Conservation (phyloP, 2,329 filamentous ascomycete genomes). For the Trichoderma atroviride region DNA sequence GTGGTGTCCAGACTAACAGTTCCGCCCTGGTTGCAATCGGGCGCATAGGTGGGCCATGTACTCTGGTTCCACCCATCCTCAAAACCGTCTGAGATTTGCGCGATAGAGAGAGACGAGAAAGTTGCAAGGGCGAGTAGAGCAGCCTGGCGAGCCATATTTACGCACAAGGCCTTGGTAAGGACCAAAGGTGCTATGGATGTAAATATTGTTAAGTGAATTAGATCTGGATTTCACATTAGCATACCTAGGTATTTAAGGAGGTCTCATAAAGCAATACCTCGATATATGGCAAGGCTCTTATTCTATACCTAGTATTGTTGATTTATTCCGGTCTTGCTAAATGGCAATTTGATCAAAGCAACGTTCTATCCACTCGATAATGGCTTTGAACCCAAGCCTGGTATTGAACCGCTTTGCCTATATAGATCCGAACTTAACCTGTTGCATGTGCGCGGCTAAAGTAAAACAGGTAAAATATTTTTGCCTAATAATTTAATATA, state of each 20-base stretch:
- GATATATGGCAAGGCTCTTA: not conserved
- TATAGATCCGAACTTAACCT: conserved; percentile 6
- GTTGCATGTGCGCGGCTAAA: conserved; percentile 11
- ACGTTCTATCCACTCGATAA: not conserved
- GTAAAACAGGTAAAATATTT: not conserved
- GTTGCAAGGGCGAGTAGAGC: conserved; percentile 11
- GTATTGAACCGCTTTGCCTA: conserved; percentile 13
- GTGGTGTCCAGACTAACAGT: conserved; percentile 20
- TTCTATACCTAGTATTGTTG: not conserved
- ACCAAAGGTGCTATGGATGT: not conserved
- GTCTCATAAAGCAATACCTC: not conserved
- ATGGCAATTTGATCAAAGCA: conserved; percentile 2
- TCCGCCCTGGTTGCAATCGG: conserved; percentile 18
- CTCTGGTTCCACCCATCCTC: conserved; percentile 18
- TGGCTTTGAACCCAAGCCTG: not conserved
- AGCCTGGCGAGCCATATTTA: conserved; percentile 7
- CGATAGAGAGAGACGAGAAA: not conserved
- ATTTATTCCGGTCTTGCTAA: conserved; percentile 2
- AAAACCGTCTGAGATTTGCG: conserved; percentile 19
- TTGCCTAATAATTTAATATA: conserved; percentile 10
- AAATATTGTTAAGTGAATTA: not conserved
- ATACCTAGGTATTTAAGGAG: not conserved
- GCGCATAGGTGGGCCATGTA: conserved; percentile 10
- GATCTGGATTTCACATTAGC: not conserved
- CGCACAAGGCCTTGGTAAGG: not conserved